Percentiles rank a stretch among this genome's conserved stretches.
Evolutionary conservation across 257 asterid species (phyloP).

Genomic region (Nicotiana paniculata): DNA sequence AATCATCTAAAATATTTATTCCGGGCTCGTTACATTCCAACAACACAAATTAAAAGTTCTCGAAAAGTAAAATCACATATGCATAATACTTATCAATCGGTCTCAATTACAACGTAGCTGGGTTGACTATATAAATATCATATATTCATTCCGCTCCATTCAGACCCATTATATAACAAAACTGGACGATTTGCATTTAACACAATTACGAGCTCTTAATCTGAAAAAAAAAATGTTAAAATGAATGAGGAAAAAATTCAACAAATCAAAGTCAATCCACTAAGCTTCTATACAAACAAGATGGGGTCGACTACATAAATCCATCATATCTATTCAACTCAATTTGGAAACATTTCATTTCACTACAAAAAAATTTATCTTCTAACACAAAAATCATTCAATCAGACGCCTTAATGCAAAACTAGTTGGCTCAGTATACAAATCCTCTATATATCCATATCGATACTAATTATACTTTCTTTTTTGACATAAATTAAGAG

Average conservation of each 20-base stretch:
- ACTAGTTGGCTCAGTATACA: neutral
- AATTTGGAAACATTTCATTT: neutral
- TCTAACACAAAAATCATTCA: neutral
- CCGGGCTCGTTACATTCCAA: neutral
- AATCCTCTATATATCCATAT: neutral
- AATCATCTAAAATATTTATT: neutral
- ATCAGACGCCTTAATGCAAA: neutral
- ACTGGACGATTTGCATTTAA: neutral
- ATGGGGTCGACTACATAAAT: neutral
- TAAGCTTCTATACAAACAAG: neutral
- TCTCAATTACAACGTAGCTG: neutral
- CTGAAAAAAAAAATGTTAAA: neutral
- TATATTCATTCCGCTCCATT: neutral
- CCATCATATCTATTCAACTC: neutral
- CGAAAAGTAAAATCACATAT: neutral
- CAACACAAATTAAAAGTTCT: neutral
- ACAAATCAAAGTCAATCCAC: neutral
- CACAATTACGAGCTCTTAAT: neutral
- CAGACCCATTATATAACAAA: neutral
- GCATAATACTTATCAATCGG: neutral
- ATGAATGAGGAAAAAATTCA: neutral
- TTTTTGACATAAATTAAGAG: neutral
- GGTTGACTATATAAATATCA: neutral
- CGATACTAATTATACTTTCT: neutral
- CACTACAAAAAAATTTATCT: neutral